Percentiles rank a stretch among this genome's conserved stretches.
These are phyloP conservation scores for Phalaenopsis aphrodite DNA, from an alignment of 106 monocot species.

Conservation along the genomic window DNA sequence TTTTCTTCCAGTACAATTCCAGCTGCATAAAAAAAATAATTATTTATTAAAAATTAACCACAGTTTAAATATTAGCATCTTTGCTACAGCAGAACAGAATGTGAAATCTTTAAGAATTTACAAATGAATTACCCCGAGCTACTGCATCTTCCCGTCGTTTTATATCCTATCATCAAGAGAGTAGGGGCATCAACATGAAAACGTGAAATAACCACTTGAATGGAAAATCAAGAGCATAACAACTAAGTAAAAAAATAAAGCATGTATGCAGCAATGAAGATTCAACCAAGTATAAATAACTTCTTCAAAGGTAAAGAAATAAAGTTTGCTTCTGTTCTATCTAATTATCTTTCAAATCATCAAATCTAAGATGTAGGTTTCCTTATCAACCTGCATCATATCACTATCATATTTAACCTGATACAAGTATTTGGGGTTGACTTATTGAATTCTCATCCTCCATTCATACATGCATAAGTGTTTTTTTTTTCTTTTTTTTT, in stretches of 20 bases:
- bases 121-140: conserved; percentile 9
- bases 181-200: conserved; percentile 1
- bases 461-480: too few species aligned
- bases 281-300: background rate
- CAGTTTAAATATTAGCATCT: background rate
- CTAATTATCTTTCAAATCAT: background rate
- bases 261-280: background rate
- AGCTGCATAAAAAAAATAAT: conserved; percentile 34
- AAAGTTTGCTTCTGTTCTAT: background rate
- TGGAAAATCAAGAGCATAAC: background rate
- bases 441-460: background rate
- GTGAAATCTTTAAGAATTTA: background rate
- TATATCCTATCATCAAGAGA: conserved; percentile 12
- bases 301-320: background rate
- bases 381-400: background rate
- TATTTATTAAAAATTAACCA: background rate
- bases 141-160: conserved; percentile 20
- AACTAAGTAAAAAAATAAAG: background rate
- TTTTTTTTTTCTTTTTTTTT: too few species aligned
- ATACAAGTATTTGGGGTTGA: background rate
- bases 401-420: background rate
- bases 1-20: conserved; percentile 78
- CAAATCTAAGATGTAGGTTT: background rate
- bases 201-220: background rate
- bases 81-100: background rate